Evolutionary conservation across 257 asterid species (phyloP).

Genomic region (Solanum pinnatisectum): DNA sequence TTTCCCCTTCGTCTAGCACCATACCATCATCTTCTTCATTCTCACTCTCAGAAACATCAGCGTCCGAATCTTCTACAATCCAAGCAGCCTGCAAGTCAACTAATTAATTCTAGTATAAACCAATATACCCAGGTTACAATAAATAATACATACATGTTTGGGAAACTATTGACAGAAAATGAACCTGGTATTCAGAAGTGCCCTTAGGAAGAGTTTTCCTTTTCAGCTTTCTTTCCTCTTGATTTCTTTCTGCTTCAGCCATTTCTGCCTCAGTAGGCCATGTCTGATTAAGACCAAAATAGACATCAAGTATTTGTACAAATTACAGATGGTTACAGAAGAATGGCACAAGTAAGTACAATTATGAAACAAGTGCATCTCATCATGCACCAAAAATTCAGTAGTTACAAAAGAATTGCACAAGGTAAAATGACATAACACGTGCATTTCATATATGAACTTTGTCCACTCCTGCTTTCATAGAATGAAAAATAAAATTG

Average conservation of each 20-base stretch:
- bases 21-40: conserved; percentile 65
- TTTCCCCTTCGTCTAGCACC: conserved; percentile 66
- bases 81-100: conserved; percentile 75
- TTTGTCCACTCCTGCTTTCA: neutral
- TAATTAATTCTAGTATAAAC: neutral
- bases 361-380: neutral
- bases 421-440: neutral
- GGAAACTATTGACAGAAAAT: neutral
- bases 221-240: conserved; percentile 44
- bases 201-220: conserved; percentile 68
- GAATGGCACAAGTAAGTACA: neutral
- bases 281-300: conserved; percentile 44
- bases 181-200: conserved; percentile 91
- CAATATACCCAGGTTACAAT: neutral
- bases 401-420: neutral
- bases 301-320: neutral
- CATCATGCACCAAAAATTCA: neutral
- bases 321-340: neutral
- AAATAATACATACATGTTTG: neutral
- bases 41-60: conserved; percentile 53
- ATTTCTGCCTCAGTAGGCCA: conserved; percentile 98
- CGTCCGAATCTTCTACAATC: conserved; percentile 78
- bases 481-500: neutral
- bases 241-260: conserved; percentile 71
- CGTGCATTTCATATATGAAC: neutral